A percentile compares a stretch with the other conserved stretches of the same genome.
phyloP scores from a whole-genome alignment of 176 grass and related monocot species.

The Triticum aestivum region DNA sequence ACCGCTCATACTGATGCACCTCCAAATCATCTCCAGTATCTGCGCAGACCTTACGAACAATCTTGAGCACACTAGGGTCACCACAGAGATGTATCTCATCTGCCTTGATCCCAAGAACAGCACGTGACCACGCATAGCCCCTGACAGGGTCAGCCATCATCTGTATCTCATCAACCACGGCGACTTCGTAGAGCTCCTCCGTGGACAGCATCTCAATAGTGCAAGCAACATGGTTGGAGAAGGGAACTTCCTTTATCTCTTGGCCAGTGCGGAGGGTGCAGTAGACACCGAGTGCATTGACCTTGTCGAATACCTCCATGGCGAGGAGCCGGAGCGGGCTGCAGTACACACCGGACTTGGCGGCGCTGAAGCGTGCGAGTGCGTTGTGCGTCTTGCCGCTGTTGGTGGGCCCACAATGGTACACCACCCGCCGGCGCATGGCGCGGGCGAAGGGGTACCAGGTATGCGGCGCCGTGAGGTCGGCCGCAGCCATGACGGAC shows the following conservation, averaged over 20 bases:
- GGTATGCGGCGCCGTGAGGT: slow-evolving; percentile 76
- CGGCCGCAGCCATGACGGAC: slow-evolving; percentile 61
- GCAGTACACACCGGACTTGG: slow-evolving; percentile 75
- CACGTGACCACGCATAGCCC: slow-evolving; percentile 87
- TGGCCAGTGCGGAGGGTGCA: slow-evolving; percentile 90
- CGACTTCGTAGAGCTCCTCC: slow-evolving; percentile 80
- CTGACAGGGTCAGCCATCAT: slow-evolving; percentile 80
- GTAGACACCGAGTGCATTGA: slow-evolving; percentile 80
- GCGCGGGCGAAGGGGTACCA: slow-evolving; percentile 97
- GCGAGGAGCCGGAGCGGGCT: slow-evolving; percentile 93
- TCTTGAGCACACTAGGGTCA: slow-evolving; percentile 81
- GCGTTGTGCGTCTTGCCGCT: slow-evolving; percentile 97
- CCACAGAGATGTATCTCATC: slow-evolving; percentile 97
- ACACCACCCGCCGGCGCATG: slow-evolving; percentile 77
- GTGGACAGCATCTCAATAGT: slow-evolving; percentile 88
- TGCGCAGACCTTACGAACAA: slow-evolving; percentile 66
- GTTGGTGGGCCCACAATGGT: slow-evolving; percentile 96
- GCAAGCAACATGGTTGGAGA: slow-evolving; percentile 74
- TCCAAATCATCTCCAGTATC: slow-evolving; percentile 80
- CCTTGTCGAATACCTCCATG: slow-evolving; percentile 97
- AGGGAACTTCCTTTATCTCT: slow-evolving; percentile 78
- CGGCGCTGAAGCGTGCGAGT: slow-evolving; percentile 62
- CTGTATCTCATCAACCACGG: slow-evolving; percentile 93
- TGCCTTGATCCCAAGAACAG: slow-evolving; percentile 83
- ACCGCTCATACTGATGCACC: slow-evolving; percentile 72